phyloP scores from a whole-genome alignment of 2,329 filamentous ascomycete species.

The Xylariales sp. region DNA sequence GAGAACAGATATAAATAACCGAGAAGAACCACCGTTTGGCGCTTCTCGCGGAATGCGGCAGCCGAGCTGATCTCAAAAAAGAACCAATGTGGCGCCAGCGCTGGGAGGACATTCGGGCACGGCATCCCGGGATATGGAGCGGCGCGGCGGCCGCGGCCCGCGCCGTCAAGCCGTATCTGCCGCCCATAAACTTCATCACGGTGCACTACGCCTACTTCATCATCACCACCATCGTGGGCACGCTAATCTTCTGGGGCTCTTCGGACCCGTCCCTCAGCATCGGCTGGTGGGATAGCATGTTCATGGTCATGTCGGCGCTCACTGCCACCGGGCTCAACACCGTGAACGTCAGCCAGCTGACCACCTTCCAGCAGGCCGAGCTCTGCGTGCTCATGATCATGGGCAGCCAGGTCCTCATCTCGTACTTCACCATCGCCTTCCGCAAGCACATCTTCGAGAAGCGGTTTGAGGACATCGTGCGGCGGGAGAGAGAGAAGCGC shows the following conservation, averaged over 20 bases:
- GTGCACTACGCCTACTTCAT: constrained; percentile 66
- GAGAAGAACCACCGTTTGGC: no score
- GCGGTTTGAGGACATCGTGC: constrained; percentile 51
- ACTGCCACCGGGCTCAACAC: constrained; percentile 60
- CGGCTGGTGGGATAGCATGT: constrained; percentile 50
- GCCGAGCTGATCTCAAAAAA: no score
- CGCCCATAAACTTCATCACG: constrained; percentile 55
- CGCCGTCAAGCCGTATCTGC: constrained; percentile 24
- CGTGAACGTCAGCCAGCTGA: constrained; percentile 58
- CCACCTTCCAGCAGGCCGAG: constrained; percentile 61
- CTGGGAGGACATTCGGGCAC: no score
- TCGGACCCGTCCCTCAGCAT: constrained; percentile 49
- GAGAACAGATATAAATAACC: no score
- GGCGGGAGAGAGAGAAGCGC: constrained; percentile 29
- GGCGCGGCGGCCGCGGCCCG: no score
- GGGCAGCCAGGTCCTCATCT: constrained; percentile 62
- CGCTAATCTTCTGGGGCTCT: constrained; percentile 53
- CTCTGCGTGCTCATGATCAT: constrained; percentile 60
- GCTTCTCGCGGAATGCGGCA: no score
- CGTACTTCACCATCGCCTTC: constrained; percentile 57
- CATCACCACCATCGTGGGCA: constrained; percentile 45
- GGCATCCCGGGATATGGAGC: no score
- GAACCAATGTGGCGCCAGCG: no score
- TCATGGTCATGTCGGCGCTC: constrained; percentile 62
- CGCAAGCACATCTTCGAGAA: constrained; percentile 58